A percentile compares a stretch with the other conserved stretches of the same genome.
Evolutionary conservation across 306 rosid genomes (phyloP).

Genomic region (Castanea sativa): DNA sequence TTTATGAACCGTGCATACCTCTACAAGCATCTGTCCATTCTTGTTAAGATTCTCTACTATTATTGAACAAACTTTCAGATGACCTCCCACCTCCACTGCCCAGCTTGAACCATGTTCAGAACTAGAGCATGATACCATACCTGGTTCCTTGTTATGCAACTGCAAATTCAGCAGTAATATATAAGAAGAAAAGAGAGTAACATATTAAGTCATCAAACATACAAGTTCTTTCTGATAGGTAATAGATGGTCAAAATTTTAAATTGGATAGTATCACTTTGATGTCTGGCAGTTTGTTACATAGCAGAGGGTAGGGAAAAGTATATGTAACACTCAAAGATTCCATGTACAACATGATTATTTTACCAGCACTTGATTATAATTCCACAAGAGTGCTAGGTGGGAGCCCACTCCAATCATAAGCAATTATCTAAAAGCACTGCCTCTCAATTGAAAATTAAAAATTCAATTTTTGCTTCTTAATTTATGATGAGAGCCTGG

Average conservation of each 20-base stretch:
- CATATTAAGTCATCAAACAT: background rate
- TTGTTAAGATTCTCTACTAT: slow-evolving; percentile 81
- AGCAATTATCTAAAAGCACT: background rate
- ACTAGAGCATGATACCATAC: slow-evolving; percentile 50
- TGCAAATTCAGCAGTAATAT: slow-evolving; percentile 31
- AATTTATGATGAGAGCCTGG: background rate
- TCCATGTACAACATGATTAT: background rate
- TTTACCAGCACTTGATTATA: background rate
- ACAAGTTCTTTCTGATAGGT: background rate
- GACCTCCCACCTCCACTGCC: slow-evolving; percentile 97
- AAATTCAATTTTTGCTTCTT: slow-evolving; percentile 10
- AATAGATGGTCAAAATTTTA: too few species aligned
- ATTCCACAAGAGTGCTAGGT: background rate
- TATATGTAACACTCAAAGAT: background rate
- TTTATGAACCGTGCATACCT: slow-evolving; percentile 46
- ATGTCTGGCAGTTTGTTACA: background rate
- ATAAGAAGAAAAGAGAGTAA: slow-evolving; percentile 14
- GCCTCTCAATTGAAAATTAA: background rate
- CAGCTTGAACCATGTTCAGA: slow-evolving; percentile 88
- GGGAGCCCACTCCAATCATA: background rate
- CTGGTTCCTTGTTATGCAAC: slow-evolving; percentile 61
- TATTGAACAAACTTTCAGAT: slow-evolving; percentile 80
- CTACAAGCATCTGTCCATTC: slow-evolving; percentile 92
- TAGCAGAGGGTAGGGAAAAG: background rate
- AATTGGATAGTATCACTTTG: background rate